Conservation (phyloP, 2,329 filamentous ascomycete genomes). For the Plectosphaerella cucumerina region DNA sequence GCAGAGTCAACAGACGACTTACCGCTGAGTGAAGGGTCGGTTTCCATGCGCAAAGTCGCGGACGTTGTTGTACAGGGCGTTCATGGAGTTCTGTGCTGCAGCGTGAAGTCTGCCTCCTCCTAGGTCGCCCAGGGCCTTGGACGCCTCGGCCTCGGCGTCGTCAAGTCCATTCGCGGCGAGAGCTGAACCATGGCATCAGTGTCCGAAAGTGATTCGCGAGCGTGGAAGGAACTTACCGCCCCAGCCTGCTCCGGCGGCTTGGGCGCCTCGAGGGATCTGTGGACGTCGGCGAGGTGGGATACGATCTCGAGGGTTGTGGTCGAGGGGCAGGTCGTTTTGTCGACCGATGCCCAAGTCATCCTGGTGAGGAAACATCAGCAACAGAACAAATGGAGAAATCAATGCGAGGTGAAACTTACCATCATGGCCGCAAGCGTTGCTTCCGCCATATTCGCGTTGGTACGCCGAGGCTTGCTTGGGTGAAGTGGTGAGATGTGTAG, state of each 20-base stretch:
- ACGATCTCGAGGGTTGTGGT: constrained; percentile 9
- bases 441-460: background rate
- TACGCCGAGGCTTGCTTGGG: no score
- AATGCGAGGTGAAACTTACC: background rate
- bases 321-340: constrained; percentile 17
- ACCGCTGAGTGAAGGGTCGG: background rate
- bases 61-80: background rate
- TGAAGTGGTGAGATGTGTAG: no score
- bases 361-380: constrained; percentile 10
- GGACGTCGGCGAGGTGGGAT: background rate
- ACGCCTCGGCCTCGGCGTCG: constrained; percentile 23
- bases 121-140: constrained; percentile 19
- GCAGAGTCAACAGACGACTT: background rate
- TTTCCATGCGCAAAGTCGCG: background rate
- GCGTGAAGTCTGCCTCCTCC: constrained; percentile 13
- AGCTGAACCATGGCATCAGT: constrained; percentile 6
- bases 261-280: background rate
- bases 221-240: background rate
- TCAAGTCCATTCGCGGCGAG: constrained; percentile 20
- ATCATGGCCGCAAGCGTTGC: background rate
- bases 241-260: background rate
- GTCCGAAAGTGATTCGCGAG: background rate
- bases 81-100: background rate
- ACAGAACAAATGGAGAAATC: background rate
- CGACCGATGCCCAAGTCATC: constrained; percentile 23